Evolutionary conservation across 2,329 filamentous ascomycete genomes (phyloP).

Genomic region (Celoporthe dispersa): DNA sequence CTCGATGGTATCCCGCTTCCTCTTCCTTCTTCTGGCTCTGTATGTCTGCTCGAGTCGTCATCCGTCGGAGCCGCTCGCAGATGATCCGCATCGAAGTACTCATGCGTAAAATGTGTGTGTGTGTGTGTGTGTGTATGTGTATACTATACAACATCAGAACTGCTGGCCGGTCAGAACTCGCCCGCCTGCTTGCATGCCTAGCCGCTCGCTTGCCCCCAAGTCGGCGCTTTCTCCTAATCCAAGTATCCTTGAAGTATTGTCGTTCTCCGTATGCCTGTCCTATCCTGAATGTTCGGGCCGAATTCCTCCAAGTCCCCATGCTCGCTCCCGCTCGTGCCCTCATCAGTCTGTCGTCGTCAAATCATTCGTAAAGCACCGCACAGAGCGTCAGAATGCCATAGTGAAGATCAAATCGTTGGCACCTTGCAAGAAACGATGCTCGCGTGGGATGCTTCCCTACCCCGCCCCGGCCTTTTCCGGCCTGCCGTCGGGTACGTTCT

Average conservation of each 20-base stretch:
- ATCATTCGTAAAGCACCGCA: background rate
- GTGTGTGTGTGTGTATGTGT: background rate
- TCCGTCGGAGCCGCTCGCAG: background rate
- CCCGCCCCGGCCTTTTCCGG: background rate
- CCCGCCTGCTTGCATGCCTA: background rate
- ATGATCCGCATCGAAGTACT: background rate
- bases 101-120: background rate
- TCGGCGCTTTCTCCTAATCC: background rate
- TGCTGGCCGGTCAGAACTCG: background rate
- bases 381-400: background rate
- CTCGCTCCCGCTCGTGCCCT: background rate
- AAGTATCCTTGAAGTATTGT: background rate
- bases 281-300: background rate
- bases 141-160: background rate
- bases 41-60: background rate
- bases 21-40: background rate
- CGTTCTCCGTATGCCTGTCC: background rate
- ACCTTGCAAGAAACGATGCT: slow-evolving; percentile 3
- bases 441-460: background rate
- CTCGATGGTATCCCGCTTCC: background rate
- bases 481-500: background rate
- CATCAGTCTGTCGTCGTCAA: background rate
- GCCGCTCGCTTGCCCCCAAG: background rate
- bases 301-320: background rate
- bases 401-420: background rate